Evolutionary conservation across 169 alveolate species (phyloP).

Genomic region (Theileria parva): DNA sequence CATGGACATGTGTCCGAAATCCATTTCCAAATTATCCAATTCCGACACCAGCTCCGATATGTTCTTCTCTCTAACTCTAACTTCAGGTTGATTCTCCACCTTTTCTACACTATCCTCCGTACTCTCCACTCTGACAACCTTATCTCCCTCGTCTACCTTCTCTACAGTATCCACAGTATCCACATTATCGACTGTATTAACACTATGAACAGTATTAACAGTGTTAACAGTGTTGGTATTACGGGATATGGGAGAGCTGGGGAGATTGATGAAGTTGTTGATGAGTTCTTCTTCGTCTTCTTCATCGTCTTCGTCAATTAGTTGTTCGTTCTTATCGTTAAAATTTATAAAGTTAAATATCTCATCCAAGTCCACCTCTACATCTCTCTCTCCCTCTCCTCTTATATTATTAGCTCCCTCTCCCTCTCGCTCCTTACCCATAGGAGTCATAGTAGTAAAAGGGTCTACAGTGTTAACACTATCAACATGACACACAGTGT

Average conservation of each 20-base stretch:
- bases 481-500: background rate
- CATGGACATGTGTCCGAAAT: conserved; percentile 66
- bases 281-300: conserved; percentile 21
- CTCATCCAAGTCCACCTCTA: background rate
- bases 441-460: no score
- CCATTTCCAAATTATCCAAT: conserved; percentile 42
- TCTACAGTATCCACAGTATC: background rate
- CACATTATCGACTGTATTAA: background rate
- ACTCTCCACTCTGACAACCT: background rate
- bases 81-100: no score
- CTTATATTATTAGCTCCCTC: no score
- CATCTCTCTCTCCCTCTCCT: background rate
- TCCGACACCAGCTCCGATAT: conserved; percentile 45
- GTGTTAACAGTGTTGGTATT: background rate
- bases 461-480: background rate
- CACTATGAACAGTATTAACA: background rate
- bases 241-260: background rate
- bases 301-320: conserved; percentile 26
- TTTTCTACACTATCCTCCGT: background rate
- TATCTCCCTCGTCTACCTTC: background rate
- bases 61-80: conserved; percentile 19
- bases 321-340: background rate
- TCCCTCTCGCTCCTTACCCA: background rate
- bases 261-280: background rate
- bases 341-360: background rate